Evolutionary conservation across 208 protist species (phyloP).

Genomic region (Acanthamoeba culbertsoni): DNA sequence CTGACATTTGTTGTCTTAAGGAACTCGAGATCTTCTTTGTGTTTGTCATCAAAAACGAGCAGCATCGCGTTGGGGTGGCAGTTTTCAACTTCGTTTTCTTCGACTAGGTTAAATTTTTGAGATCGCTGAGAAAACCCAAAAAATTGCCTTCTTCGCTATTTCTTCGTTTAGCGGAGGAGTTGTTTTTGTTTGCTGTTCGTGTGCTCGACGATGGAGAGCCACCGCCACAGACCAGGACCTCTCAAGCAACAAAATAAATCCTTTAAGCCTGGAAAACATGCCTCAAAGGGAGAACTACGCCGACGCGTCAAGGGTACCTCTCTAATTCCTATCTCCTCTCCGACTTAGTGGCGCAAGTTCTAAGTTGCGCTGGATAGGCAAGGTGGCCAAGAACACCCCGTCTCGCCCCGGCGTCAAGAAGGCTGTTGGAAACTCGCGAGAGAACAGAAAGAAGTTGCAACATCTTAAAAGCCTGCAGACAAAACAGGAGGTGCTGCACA

Average conservation of each 20-base stretch:
- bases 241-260: conserved; percentile 52
- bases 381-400: conserved; percentile 16
- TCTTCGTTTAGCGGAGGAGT: background rate
- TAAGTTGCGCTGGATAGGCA: background rate
- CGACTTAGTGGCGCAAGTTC: background rate
- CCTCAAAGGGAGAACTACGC: conserved; percentile 48
- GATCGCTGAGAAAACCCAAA: too few relatives aligned
- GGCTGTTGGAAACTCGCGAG: background rate
- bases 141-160: background rate
- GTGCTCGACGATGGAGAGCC: background rate
- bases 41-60: conserved; percentile 60
- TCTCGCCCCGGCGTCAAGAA: conserved; percentile 3
- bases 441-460: conserved; percentile 56
- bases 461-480: conserved; percentile 44
- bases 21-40: conserved; percentile 52
- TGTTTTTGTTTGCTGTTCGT: background rate
- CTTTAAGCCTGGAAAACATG: conserved; percentile 57
- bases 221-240: conserved; percentile 39
- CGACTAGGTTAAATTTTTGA: background rate
- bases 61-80: background rate
- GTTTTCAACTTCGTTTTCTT: background rate
- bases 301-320: conserved; percentile 45
- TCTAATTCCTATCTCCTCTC: background rate
- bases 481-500: conserved; percentile 62
- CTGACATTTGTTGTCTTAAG: background rate